These are phyloP conservation scores for Elsinoe fawcettii DNA, from an alignment of 2,329 filamentous ascomycete genomes.

Conservation along the genomic window DNA sequence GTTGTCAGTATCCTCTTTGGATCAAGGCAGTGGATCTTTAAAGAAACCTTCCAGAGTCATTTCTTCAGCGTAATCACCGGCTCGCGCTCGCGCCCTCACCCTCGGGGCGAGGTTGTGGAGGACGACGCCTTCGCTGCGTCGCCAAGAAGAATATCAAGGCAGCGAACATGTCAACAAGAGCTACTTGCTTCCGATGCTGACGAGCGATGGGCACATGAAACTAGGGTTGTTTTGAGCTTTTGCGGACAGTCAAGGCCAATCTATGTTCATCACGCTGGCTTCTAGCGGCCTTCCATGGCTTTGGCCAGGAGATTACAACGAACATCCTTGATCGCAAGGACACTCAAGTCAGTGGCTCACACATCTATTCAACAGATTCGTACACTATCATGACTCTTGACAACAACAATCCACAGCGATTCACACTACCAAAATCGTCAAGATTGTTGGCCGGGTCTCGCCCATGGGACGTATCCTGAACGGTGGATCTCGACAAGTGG, in stretches of 20 bases:
- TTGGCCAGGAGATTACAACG: too few relatives aligned
- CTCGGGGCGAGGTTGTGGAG: neutral
- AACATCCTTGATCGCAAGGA: too few relatives aligned
- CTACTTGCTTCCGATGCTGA: neutral
- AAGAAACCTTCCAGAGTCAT: neutral
- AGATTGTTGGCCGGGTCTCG: neutral
- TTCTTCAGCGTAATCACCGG: neutral
- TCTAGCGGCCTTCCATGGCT: neutral
- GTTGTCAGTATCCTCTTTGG: neutral
- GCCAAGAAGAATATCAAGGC: neutral
- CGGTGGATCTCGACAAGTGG: neutral
- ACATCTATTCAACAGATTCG: too few relatives aligned
- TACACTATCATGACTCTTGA: neutral
- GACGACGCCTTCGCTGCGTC: neutral
- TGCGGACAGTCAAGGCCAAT: neutral
- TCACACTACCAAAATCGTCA: neutral
- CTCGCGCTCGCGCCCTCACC: neutral
- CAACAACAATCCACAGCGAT: neutral
- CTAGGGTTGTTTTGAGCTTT: neutral
- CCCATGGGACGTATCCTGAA: neutral
- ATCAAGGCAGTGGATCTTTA: neutral
- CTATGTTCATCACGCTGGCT: neutral
- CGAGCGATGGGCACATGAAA: neutral
- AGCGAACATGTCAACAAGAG: neutral
- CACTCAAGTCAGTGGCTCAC: neutral